Evolutionary conservation across 192 early-diverging fungal genomes (phyloP), one percentile per base, ranked within the genome.

Genomic region (Mortierella alpina): DNA sequence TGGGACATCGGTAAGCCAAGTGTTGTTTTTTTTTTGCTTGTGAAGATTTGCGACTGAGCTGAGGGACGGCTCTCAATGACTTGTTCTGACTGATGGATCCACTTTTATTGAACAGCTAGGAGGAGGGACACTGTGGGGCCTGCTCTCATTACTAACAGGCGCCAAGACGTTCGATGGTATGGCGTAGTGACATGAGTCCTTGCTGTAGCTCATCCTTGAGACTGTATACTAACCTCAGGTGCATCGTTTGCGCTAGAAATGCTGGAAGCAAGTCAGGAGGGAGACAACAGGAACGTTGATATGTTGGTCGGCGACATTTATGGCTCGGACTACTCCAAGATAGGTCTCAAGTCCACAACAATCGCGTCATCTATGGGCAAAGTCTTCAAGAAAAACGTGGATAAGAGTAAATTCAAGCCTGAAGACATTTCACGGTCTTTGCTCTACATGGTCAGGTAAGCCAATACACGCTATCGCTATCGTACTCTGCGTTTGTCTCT

Each of bases 301-400:
- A 89, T 95, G 88, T 78, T 95, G 66, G 95, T 99, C 6, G 97
- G 97, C 64, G 97, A 99, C 78, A 99, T 99, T 68, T 98, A 98
- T 66, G 93, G 94, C 44, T 86, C 88, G 8, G 93, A 95, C 80
- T 98, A 99, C 83, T 87, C 87, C 49, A 96, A 95, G 74, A 92
- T 98, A 65, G 98, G 98, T 0, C 90, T 99, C 39, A 97, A 98
- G 75, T 90, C 93, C 2, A 92, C 96, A 8, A 95, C 94, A 22
- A 98, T 98, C 63, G 98, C 98, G 10, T 95, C 95, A 10, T 95
- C 94, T 9, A 96, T 98, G 92, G 98, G 93, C 17, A 97, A 97
- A 71, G 97, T 98, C 54, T 97, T 96, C 84, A 96, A 96, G 84
- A 93, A 93, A 67, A 84, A 89, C 31, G 88, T 93, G 11, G 77